Base-by-base conservation (phyloP, 257 asterid genomes). In the Cinchona pubescens region DNA sequence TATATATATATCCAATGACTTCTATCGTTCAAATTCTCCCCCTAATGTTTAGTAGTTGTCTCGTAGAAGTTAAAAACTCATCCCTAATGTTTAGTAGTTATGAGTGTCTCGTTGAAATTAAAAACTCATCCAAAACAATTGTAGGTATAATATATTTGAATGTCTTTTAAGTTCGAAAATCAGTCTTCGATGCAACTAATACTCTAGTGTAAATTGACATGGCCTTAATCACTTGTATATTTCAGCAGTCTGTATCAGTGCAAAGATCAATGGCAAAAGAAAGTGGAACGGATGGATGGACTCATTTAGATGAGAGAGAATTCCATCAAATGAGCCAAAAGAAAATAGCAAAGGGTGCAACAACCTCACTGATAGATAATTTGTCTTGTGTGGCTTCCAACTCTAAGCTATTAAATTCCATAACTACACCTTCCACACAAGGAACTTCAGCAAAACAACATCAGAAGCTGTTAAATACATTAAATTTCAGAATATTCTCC, bases 161-260 rank as follows among this genome's bases (percentile, higher is more conserved):
- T n/a, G n/a, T n/a, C n/a, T n/a, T n/a, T n/a, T n/a, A n/a, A n/a
- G n/a, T n/a, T n/a, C n/a, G n/a, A n/a, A n/a, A n/a, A n/a, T n/a
- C n/a, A n/a, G n/a, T n/a, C n/a, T n/a, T n/a, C n/a, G n/a, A n/a
- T n/a, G n/a, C n/a, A n/a, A n/a, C n/a, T n/a, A n/a, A n/a, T n/a
- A n/a, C n/a, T n/a, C n/a, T n/a, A n/a, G n/a, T 76, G 90, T 78
- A 63, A 81, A 63, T 38, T 64, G 56, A 71, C 66, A 79, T 82
- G 63, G 67, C 76, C 76, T 80, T 76, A 75, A 59, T 64, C 27
- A 61, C 51, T 32, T 64, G n/a, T n/a, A 62, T 23, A 75, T 46
- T 59, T 60, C 87, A 89, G 94, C 88, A 79, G 58, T 78, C 89
- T 79, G 87, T 14, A 82, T 80, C 93, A 79, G 79, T 82, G 90